Percentiles rank a stretch among this genome's conserved stretches.
phyloP scores from a whole-genome alignment of 139 green algal genomes.

The Chlamydomonas asymmetrica region DNA sequence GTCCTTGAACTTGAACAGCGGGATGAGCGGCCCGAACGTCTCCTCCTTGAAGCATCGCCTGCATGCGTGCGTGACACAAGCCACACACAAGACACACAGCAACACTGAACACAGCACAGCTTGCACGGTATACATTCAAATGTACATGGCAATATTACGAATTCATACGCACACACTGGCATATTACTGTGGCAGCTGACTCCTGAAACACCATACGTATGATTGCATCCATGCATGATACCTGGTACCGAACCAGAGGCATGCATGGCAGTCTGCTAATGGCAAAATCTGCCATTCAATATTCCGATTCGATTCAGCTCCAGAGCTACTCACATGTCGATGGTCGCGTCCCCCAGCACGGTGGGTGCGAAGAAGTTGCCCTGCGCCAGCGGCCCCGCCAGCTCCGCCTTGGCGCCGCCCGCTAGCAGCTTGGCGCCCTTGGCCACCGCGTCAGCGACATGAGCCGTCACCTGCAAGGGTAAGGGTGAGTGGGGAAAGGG shows the following conservation, averaged over 20 bases:
- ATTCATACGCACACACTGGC: too few relatives aligned
- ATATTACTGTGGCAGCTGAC: too few relatives aligned
- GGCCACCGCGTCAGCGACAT: slow-evolving; percentile 85
- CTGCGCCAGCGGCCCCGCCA: slow-evolving; percentile 33
- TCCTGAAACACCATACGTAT: too few relatives aligned
- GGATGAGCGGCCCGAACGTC: slow-evolving; percentile 90
- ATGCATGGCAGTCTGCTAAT: neutral
- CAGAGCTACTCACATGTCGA: slow-evolving; percentile 69
- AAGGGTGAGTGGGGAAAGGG: too few relatives aligned
- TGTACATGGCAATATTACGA: too few relatives aligned
- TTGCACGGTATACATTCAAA: too few relatives aligned
- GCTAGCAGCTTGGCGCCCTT: slow-evolving; percentile 73
- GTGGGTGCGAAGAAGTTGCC: slow-evolving; percentile 89
- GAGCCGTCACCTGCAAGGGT: slow-evolving; percentile 40
- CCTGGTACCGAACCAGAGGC: too few relatives aligned
- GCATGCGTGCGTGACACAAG: too few relatives aligned
- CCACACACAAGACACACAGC: too few relatives aligned
- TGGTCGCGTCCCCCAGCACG: slow-evolving; percentile 70
- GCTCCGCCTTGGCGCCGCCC: slow-evolving; percentile 63
- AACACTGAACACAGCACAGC: too few relatives aligned
- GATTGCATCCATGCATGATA: too few relatives aligned
- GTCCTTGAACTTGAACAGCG: slow-evolving; percentile 67
- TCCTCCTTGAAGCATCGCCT: slow-evolving; percentile 89
- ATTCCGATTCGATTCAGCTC: too few relatives aligned
- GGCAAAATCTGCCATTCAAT: neutral